These are phyloP conservation scores for Debaryomyces psychrophilus DNA, from an alignment of 1,139 yeast species.

Conservation along the genomic window DNA sequence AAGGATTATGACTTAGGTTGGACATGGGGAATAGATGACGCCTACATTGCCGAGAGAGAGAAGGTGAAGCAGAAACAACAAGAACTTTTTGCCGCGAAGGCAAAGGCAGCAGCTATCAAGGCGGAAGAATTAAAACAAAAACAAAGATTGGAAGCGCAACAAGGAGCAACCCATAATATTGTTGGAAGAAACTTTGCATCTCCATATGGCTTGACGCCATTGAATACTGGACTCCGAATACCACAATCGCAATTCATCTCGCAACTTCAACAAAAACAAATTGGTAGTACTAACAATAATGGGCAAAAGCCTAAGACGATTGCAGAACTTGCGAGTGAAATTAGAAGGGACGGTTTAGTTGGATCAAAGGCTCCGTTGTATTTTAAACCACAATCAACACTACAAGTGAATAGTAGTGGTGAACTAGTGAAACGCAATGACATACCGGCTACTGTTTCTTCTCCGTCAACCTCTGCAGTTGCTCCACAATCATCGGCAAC, in stretches of 20 bases:
- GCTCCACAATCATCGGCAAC: slow-evolving; percentile 15
- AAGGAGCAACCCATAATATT: slow-evolving; percentile 28
- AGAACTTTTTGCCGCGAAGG: slow-evolving; percentile 60
- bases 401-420: slow-evolving; percentile 14
- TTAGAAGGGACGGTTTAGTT: slow-evolving; percentile 41
- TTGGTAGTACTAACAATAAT: slow-evolving; percentile 17
- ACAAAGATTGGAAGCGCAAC: slow-evolving; percentile 38
- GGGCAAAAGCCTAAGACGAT: slow-evolving; percentile 50
- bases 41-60: slow-evolving; percentile 79
- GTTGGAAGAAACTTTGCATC: slow-evolving; percentile 32
- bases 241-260: slow-evolving; percentile 31
- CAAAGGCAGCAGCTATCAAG: slow-evolving; percentile 57
- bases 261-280: slow-evolving; percentile 26
- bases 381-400: slow-evolving; percentile 32
- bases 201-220: slow-evolving; percentile 28
- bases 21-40: slow-evolving; percentile 90
- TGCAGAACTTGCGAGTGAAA: slow-evolving; percentile 60
- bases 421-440: slow-evolving; percentile 14
- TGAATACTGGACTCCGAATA: slow-evolving; percentile 18
- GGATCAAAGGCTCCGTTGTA: slow-evolving; percentile 39
- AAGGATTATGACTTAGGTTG: slow-evolving; percentile 63
- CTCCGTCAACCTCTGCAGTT: slow-evolving; percentile 6
- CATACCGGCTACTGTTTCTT: slow-evolving; percentile 13
- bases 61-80: slow-evolving; percentile 69
- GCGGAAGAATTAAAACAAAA: slow-evolving; percentile 54